These are phyloP conservation scores for Penicillium sp. DNA, from an alignment of 2,329 filamentous ascomycete species.

Conservation along the genomic window DNA sequence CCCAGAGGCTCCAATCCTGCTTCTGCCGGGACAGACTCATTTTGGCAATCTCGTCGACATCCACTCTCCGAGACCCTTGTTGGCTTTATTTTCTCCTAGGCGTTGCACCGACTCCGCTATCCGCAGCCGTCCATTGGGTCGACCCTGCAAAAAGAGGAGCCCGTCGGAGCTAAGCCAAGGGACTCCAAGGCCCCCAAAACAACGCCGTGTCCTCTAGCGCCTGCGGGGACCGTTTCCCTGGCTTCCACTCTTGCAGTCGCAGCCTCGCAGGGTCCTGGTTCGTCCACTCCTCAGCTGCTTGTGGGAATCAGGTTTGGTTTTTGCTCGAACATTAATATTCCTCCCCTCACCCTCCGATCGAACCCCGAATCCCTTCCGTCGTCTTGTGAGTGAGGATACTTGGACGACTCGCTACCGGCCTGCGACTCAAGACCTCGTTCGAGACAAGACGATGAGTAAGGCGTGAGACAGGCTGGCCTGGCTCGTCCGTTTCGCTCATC, in stretches of 20 bases:
- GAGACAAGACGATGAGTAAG: slow-evolving; percentile 24
- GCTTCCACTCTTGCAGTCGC: neutral
- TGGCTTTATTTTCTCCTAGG: slow-evolving; percentile 1
- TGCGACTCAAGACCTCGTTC: neutral
- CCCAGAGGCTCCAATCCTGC: neutral
- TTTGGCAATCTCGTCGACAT: neutral
- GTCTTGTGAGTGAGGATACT: neutral
- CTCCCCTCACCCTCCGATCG: slow-evolving; percentile 2
- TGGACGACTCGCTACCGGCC: neutral
- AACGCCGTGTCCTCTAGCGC: slow-evolving; percentile 14
- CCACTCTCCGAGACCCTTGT: slow-evolving; percentile 13
- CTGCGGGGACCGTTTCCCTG: slow-evolving; percentile 25
- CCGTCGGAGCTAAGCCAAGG: slow-evolving; percentile 11
- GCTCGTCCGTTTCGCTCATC: slow-evolving; percentile 17
- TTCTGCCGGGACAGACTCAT: neutral
- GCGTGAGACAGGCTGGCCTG: slow-evolving; percentile 26
- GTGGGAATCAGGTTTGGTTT: slow-evolving; percentile 7
- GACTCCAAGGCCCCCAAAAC: slow-evolving; percentile 5
- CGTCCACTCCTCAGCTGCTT: neutral
- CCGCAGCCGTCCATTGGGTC: slow-evolving; percentile 3
- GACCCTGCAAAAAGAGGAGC: slow-evolving; percentile 4
- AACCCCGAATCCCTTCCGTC: slow-evolving; percentile 9
- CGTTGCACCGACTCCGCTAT: slow-evolving; percentile 3
- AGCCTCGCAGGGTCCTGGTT: slow-evolving; percentile 6
- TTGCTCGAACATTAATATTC: slow-evolving; percentile 4